These are phyloP conservation scores for Pleurotus platypus DNA, from an alignment of 768 basidiomycete genomes.

Conservation along the genomic window DNA sequence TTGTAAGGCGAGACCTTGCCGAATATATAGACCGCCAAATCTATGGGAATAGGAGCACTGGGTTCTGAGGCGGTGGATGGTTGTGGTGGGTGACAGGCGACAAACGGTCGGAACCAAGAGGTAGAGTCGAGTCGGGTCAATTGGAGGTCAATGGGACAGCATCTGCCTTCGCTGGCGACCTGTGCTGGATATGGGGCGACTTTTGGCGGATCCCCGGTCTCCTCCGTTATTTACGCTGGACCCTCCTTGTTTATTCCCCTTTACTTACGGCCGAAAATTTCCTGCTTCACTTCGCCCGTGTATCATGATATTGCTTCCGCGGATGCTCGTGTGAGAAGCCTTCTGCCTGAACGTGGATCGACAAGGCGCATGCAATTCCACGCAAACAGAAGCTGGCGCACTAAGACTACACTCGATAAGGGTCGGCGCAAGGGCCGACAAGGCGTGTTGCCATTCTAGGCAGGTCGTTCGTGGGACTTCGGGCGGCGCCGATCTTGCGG, in stretches of 20 bases:
- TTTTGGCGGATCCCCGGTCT: slow-evolving; percentile 8
- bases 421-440: background rate
- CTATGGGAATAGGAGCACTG: slow-evolving; percentile 4
- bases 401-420: background rate
- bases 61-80: background rate
- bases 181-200: slow-evolving; percentile 8
- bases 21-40: background rate
- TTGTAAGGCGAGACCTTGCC: background rate
- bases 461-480: background rate
- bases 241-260: slow-evolving; percentile 8
- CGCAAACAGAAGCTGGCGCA: no score
- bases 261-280: slow-evolving; percentile 9
- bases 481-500: background rate
- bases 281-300: background rate
- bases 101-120: background rate
- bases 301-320: slow-evolving; percentile 3
- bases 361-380: no score
- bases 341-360: no score
- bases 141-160: background rate
- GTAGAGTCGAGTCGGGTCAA: slow-evolving; percentile 3
- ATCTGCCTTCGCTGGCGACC: slow-evolving; percentile 3
- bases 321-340: background rate
- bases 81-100: no score
- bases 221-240: slow-evolving; percentile 8
- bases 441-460: background rate